Conservation (phyloP, 176 grass and related monocot species). For the Zoysia japonica region DNA sequence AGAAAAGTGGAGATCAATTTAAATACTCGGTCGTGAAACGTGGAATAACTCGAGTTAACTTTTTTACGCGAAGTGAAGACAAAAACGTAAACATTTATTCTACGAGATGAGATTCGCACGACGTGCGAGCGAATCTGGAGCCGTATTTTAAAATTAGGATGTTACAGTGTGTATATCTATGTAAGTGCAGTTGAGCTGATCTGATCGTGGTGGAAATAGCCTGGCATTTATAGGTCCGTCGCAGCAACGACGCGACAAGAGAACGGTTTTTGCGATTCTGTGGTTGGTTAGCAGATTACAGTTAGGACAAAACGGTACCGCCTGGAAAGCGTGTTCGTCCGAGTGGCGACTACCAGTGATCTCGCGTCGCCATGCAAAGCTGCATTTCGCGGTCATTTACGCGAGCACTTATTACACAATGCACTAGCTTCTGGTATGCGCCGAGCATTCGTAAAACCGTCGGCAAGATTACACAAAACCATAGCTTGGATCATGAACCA, state of each 20-base stretch:
- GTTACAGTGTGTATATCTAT: too few species aligned
- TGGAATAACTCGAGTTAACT: too few species aligned
- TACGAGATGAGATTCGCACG: too few species aligned
- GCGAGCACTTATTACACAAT: neutral
- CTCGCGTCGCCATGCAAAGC: neutral
- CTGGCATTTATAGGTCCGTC: conserved; percentile 19
- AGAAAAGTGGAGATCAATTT: too few species aligned
- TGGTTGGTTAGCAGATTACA: neutral
- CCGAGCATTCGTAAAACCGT: neutral
- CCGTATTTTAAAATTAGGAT: too few species aligned
- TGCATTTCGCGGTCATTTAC: neutral
- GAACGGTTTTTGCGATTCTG: neutral
- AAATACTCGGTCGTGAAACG: too few species aligned
- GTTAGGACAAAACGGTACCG: neutral
- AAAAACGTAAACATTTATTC: too few species aligned
- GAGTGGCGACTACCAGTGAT: conserved; percentile 29
- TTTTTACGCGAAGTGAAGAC: too few species aligned
- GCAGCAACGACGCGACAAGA: neutral
- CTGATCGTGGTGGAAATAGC: neutral
- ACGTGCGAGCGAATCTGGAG: too few species aligned
- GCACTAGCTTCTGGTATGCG: neutral
- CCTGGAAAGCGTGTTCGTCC: neutral
- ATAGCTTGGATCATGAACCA: neutral
- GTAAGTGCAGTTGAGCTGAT: neutral
- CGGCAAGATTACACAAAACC: neutral